Percentiles rank a stretch among this genome's conserved stretches.
phyloP scores from a whole-genome alignment of 441 rosid species.

The Populus hybrid region DNA sequence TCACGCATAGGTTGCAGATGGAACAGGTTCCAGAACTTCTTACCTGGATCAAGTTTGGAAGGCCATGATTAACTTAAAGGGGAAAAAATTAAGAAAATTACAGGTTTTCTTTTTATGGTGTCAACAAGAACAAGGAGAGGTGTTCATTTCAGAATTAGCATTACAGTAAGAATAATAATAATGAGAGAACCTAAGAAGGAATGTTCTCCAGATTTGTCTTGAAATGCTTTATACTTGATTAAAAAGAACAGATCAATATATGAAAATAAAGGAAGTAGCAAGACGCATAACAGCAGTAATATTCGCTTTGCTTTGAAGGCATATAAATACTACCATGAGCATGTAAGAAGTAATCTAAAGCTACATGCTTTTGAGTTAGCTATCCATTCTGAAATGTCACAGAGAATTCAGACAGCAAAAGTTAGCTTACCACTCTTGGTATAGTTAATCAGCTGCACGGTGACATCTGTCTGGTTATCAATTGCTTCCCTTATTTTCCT shows the following conservation, averaged over 20 bases:
- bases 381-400: not conserved
- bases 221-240: not conserved
- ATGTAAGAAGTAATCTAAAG: not conserved
- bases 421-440: slow-evolving; percentile 75
- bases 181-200: not conserved
- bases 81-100: not conserved
- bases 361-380: not conserved
- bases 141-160: too few relatives aligned
- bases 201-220: not conserved
- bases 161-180: too few relatives aligned
- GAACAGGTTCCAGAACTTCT: slow-evolving; percentile 98
- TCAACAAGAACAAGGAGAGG: too few relatives aligned
- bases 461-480: slow-evolving; percentile 84
- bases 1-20: slow-evolving; percentile 99
- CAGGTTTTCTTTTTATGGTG: not conserved
- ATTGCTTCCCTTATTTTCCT: slow-evolving; percentile 86
- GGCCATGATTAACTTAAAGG: slow-evolving; percentile 1
- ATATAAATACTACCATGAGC: not conserved
- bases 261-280: too few relatives aligned
- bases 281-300: too few relatives aligned
- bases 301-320: too few relatives aligned
- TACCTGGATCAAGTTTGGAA: slow-evolving; percentile 46
- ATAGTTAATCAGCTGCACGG: slow-evolving; percentile 94
- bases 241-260: not conserved
- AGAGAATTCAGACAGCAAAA: not conserved